Conservation (phyloP, 164 flowering plant species). For the Pachysandra terminalis region DNA sequence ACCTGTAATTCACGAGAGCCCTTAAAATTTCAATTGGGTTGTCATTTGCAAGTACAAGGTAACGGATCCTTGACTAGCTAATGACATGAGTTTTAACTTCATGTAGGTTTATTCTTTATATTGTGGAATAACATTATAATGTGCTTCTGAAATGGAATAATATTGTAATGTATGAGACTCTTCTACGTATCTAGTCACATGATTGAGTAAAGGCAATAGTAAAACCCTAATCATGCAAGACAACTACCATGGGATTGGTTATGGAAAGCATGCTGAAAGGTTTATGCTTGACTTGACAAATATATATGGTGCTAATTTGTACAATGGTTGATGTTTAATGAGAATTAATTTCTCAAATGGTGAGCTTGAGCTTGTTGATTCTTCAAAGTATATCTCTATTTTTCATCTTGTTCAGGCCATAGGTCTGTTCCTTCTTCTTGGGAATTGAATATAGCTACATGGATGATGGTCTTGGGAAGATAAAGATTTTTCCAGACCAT, state of each 20-base stretch:
- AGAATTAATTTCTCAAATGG: background rate
- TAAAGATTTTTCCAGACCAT: slow-evolving; percentile 59
- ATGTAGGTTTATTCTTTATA: background rate
- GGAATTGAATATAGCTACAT: slow-evolving; percentile 35
- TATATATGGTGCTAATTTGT: too few species aligned
- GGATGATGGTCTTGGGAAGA: slow-evolving; percentile 62
- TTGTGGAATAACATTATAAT: background rate
- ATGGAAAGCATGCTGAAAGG: too few species aligned
- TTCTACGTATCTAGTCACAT: background rate
- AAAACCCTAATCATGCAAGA: too few species aligned
- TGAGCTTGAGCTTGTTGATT: background rate
- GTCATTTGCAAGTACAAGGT: background rate
- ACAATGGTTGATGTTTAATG: background rate
- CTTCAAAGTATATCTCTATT: background rate
- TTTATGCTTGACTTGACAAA: too few species aligned
- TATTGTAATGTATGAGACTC: background rate
- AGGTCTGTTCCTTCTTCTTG: background rate
- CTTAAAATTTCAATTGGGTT: background rate
- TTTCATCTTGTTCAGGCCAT: background rate
- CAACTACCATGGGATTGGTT: background rate
- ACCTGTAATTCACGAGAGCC: background rate
- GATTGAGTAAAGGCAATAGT: background rate
- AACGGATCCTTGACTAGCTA: background rate
- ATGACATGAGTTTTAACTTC: background rate
- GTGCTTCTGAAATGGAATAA: too few species aligned